Conservation (phyloP, 75 land plant species). For the Picea sitchensis region DNA sequence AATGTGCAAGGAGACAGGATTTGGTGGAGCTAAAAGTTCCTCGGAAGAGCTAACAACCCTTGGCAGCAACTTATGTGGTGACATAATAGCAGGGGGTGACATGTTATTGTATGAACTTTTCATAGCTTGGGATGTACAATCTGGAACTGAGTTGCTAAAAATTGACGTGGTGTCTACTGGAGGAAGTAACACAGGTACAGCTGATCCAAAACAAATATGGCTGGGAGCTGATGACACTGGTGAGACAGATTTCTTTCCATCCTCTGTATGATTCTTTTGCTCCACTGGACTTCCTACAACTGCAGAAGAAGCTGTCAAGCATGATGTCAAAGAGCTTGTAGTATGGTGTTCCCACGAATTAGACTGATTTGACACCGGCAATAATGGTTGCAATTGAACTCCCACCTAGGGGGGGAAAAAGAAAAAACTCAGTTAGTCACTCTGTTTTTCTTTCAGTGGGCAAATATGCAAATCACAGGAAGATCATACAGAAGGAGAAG, state of each 20-base stretch:
- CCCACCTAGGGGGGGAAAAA: constrained; percentile 13
- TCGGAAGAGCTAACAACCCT: constrained; percentile 50
- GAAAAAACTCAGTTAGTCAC: background rate
- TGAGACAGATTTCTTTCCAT: constrained; percentile 14
- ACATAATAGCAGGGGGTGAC: constrained; percentile 22
- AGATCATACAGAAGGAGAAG: background rate
- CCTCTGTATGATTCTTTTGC: constrained; percentile 22
- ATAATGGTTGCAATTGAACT: constrained; percentile 64
- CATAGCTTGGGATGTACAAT: constrained; percentile 14
- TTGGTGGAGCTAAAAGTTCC: constrained; percentile 55
- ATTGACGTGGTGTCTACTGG: constrained; percentile 15
- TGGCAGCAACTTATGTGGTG: constrained; percentile 13
- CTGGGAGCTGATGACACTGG: constrained; percentile 20
- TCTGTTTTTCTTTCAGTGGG: background rate
- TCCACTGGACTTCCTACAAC: constrained; percentile 27
- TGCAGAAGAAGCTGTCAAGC: constrained; percentile 25
- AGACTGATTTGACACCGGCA: constrained; percentile 11
- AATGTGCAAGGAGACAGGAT: constrained; percentile 47
- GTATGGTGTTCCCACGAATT: background rate
- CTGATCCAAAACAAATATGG: constrained; percentile 32
- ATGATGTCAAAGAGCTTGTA: constrained; percentile 28
- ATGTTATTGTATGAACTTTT: background rate
- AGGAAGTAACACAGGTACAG: constrained; percentile 26
- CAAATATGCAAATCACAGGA: constrained; percentile 3
- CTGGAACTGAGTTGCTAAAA: constrained; percentile 15